Evolutionary conservation across 148 eudicot genomes (phyloP), one percentile per base, ranked within the genome.

Genomic region (Chenopodium suecicum): DNA sequence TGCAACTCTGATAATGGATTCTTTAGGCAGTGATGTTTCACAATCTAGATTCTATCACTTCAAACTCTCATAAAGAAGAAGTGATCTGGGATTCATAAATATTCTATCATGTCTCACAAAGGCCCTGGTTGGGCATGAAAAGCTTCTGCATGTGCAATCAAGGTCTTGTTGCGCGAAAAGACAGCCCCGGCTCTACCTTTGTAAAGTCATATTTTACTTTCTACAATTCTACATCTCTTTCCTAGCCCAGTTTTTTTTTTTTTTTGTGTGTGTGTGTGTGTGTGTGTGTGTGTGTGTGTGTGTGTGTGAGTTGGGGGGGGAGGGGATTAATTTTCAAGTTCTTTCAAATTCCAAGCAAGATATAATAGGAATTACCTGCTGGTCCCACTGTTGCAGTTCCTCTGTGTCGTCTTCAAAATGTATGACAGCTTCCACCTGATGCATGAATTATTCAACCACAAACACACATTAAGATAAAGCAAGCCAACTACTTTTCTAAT

Each of bases 321-420:
- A 6, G 37, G 37, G 37, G 5, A 31, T 22, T 20, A 17, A 37
- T 14, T 63, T 27, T 9, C 19, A 11, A 67, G 3, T 47, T 19
- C 73, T 70, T 44, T 20, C 1, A 19, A 23, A 79, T 34, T 14
- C 1, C 19, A 83, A 60, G 17, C 27, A 73, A 78, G 11, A 37
- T 27, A 17, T 34, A 8, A 74, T 8, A 0, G 41, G 48, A 44
- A 72, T 78, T 86, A 97, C 99, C 98, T 97, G 99, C 73, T 97
- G 94, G 88, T 97, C 99, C 99, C 99, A 94, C 77, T 90, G 95
- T 78, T 94, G 98, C 84, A 97, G 82, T 90, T 94, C 99, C 80
- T 91, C 98, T 1, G 98, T 90, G 81, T 97, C 99, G 83, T 97
- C 99, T 83, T 94, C 97, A 82, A 97, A 97, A 91, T 97, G 99